These are phyloP conservation scores for Dioscorea alata DNA, from an alignment of 106 monocot species.

Conservation along the genomic window DNA sequence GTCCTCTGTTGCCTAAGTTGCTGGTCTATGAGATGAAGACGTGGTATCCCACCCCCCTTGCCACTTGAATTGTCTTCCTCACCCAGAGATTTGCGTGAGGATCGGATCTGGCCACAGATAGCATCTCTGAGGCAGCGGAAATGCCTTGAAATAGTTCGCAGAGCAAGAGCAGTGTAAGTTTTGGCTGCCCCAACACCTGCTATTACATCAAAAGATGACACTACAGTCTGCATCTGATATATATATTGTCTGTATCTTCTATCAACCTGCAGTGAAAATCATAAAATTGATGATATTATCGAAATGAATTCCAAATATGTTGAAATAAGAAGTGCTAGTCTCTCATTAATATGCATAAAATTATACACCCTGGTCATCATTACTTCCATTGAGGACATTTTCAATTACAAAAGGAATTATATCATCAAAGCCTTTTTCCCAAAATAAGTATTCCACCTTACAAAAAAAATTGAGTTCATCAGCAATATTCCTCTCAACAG, in stretches of 20 bases:
- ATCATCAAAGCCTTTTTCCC: too few species aligned
- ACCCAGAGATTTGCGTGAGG: conserved; percentile 47
- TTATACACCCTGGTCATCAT: too few species aligned
- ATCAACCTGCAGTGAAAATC: conserved; percentile 51
- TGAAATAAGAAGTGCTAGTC: too few species aligned
- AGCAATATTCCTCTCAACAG: too few species aligned
- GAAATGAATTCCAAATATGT: too few species aligned
- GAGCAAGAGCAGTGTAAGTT: conserved; percentile 73
- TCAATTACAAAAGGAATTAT: too few species aligned
- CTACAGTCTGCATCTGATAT: conserved; percentile 79
- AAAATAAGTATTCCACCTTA: too few species aligned
- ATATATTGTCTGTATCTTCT: conserved; percentile 79
- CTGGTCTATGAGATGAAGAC: conserved; percentile 76
- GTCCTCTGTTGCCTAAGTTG: conserved; percentile 68
- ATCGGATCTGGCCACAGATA: conserved; percentile 58
- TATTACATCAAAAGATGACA: conserved; percentile 68
- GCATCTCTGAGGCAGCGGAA: conserved; percentile 85
- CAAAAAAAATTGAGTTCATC: too few species aligned
- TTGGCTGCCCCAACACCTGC: conserved; percentile 63
- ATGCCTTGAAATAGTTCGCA: conserved; percentile 80
- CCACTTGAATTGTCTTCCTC: conserved; percentile 44
- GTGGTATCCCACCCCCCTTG: conserved; percentile 40
- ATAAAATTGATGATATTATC: too few species aligned
- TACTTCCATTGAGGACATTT: too few species aligned
- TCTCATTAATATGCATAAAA: too few species aligned